phyloP scores from a whole-genome alignment of 306 rosid genomes.

The Malus domestica region DNA sequence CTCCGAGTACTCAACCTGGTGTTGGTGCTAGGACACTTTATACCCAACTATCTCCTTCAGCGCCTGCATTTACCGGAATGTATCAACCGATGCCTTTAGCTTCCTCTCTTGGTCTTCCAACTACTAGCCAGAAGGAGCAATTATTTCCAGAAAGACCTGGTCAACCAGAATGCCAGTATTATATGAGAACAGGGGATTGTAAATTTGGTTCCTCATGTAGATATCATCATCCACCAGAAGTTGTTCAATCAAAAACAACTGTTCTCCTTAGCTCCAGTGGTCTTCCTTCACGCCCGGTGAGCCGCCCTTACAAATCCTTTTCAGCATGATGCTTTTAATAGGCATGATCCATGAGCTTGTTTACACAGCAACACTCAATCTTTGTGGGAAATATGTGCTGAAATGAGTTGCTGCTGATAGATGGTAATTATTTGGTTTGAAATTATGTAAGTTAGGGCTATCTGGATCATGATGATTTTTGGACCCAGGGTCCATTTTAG shows the following conservation, averaged over 20 bases:
- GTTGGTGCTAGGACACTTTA: conserved; percentile 55
- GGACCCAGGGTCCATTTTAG: not conserved
- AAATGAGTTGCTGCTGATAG: not conserved
- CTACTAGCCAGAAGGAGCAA: conserved; percentile 63
- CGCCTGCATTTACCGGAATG: conserved; percentile 48
- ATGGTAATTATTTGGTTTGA: not conserved
- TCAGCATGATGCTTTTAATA: conserved; percentile 13
- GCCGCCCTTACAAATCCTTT: conserved; percentile 25
- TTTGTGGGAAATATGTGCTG: not conserved
- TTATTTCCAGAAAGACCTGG: conserved; percentile 90
- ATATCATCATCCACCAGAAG: conserved; percentile 91
- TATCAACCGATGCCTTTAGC: conserved; percentile 44
- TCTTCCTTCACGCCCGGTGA: conserved; percentile 95
- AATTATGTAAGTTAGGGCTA: not conserved
- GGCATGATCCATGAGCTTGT: not conserved
- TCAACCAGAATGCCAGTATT: conserved; percentile 83
- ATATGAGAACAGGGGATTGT: conserved; percentile 95
- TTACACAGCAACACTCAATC: not conserved
- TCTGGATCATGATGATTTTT: not conserved
- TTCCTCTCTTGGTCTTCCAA: conserved; percentile 49
- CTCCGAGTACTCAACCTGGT: conserved; percentile 54
- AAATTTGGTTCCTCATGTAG: conserved; percentile 93
- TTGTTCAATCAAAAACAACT: conserved; percentile 38
- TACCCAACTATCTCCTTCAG: conserved; percentile 49
- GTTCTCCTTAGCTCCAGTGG: conserved; percentile 59